Base-by-base conservation (phyloP, 202 grass and related monocot species). In the Dendrocalamus latiflorus region DNA sequence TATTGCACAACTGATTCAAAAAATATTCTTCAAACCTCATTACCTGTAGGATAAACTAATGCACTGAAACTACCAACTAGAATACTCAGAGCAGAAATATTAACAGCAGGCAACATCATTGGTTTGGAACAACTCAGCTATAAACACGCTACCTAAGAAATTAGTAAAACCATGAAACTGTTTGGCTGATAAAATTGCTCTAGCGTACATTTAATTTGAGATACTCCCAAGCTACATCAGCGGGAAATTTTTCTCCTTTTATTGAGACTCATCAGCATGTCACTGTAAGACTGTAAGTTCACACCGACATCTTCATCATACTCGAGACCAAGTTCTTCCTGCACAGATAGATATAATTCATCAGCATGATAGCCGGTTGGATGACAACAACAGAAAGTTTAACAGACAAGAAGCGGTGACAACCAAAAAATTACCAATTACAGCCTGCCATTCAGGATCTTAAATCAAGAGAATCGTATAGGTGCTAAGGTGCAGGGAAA, bases 281-380 rank as follows among this genome's bases (percentile, higher is more conserved):
- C 96, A 72, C 16, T 65, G 63, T 94, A 95, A 11, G 87, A 87
- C 67, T 89, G 91, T 36, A 93, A 65, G 81, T 77, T 90, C 66
- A 92, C 89, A 17, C 65, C 85, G 18, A 90, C 90, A 93, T 98
- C 96, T 91, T 99, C 96, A 16, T 99, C 96, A 72, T 99, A 96
- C 87, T 96, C 96, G 9, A 99, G 62, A 56, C 91, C 96, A 83
- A 99, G 91, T 85, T 99, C 96, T 68, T 99, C 96, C 93, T 99
- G 87, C 76, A 64, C 51, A 79, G 30, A 80, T 49, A 59, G 9
- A 70, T 70, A 86, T 38, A 44, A 67, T 30, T 73, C 67, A 80
- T 76, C 38, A 49, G 26, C 60, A 17, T 20, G 43, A 36, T 79
- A 38, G 11, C n/a, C 20, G 0, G 54, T 21, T 76, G 8, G 26